A percentile compares a stretch with the other conserved stretches of the same genome.
These are phyloP conservation scores for Linderniella brevidens DNA, from an alignment of 257 asterid genomes.

Conservation along the genomic window DNA sequence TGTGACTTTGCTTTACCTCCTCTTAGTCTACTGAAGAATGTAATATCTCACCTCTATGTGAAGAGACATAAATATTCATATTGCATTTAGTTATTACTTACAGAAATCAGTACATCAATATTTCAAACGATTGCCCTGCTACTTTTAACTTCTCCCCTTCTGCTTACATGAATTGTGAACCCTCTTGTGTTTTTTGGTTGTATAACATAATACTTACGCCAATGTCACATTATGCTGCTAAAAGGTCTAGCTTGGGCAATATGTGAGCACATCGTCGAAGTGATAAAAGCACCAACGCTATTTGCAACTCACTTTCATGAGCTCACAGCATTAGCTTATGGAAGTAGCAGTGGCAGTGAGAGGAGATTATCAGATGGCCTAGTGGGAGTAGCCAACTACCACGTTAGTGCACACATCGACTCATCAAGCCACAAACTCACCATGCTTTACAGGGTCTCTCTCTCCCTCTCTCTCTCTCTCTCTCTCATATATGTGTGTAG, in stretches of 20 bases:
- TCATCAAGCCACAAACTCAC: conserved; percentile 76
- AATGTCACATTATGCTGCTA: too few species aligned
- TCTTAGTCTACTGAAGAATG: too few species aligned
- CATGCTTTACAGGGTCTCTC: conserved; percentile 82
- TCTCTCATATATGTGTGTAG: neutral
- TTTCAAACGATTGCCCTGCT: too few species aligned
- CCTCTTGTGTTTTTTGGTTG: too few species aligned
- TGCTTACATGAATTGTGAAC: too few species aligned
- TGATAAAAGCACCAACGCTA: conserved; percentile 73
- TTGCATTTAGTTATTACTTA: too few species aligned
- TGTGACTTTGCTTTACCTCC: too few species aligned
- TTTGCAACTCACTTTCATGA: conserved; percentile 99
- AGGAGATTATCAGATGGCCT: conserved; percentile 29
- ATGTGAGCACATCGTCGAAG: conserved; percentile 83
- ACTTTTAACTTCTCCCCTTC: too few species aligned
- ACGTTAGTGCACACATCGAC: conserved; percentile 94
- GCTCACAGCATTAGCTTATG: conserved; percentile 77
- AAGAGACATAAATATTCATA: too few species aligned
- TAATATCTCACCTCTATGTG: too few species aligned
- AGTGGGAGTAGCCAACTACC: conserved; percentile 69
- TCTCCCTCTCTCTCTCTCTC: conserved; percentile 13
- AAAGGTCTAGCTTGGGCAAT: conserved; percentile 96
- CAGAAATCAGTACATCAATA: too few species aligned
- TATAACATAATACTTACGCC: too few species aligned
- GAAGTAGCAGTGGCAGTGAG: conserved; percentile 17